Evolutionary conservation across 73 alveolate genomes (phyloP).

Genomic region (Tetrahymena elliotti): DNA sequence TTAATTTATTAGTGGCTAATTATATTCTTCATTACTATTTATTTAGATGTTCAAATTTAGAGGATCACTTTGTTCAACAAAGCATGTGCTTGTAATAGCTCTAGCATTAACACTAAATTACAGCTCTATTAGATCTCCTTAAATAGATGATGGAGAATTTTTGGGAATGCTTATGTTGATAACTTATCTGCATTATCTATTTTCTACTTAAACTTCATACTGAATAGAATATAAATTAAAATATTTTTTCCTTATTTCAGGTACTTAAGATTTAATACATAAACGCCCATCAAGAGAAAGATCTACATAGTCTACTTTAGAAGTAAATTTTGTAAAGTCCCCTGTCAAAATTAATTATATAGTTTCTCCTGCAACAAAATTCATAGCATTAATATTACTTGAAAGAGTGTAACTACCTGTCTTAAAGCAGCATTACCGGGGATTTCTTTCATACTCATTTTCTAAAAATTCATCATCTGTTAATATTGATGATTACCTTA

Average conservation of each 20-base stretch:
- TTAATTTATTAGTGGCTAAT: no score
- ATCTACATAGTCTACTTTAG: neutral
- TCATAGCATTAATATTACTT: neutral
- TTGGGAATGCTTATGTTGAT: neutral
- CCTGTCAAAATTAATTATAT: neutral
- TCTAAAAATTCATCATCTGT: neutral
- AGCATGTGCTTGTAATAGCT: neutral
- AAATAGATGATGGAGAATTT: neutral
- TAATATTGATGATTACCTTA: neutral
- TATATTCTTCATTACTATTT: neutral
- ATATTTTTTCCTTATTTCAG: neutral
- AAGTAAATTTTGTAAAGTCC: neutral
- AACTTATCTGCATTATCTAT: neutral
- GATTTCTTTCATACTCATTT: neutral
- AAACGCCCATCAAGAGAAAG: neutral
- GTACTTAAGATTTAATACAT: neutral
- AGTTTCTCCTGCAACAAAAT: neutral
- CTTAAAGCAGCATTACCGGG: neutral
- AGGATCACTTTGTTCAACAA: neutral
- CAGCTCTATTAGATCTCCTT: neutral
- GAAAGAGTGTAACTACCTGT: neutral
- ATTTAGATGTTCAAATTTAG: neutral
- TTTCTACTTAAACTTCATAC: neutral
- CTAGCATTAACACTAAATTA: neutral
- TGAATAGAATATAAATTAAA: neutral